Conservation (phyloP, 305 asterid genomes). For the Fraxinus albicans region DNA sequence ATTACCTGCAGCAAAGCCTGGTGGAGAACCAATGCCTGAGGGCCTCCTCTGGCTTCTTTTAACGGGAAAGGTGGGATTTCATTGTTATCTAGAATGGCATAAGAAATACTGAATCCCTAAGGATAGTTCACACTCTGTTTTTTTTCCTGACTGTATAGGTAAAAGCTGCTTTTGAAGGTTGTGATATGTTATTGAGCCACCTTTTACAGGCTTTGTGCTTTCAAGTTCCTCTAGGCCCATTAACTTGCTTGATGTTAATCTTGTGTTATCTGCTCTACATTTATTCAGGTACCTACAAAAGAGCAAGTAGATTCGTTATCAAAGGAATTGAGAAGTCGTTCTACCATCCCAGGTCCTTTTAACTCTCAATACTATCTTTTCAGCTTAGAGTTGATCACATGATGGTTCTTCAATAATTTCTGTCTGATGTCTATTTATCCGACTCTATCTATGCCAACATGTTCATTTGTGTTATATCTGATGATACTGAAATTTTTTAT, state of each 20-base stretch:
- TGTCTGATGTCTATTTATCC: background rate
- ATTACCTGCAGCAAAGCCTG: constrained; percentile 84
- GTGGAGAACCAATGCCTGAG: constrained; percentile 97
- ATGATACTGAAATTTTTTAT: background rate
- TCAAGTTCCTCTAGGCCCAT: constrained; percentile 1
- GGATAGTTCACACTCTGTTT: background rate
- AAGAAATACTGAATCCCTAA: background rate
- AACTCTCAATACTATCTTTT: background rate
- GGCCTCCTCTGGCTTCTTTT: constrained; percentile 99
- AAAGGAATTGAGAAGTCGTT: constrained; percentile 65
- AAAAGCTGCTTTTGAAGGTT: background rate
- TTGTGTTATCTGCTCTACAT: background rate
- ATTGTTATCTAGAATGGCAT: background rate
- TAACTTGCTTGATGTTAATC: background rate
- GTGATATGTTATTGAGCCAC: background rate
- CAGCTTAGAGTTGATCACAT: constrained; percentile 16
- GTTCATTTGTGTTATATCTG: background rate
- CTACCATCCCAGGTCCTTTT: constrained; percentile 59
- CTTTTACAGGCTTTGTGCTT: background rate
- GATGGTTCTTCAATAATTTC: constrained; percentile 4
- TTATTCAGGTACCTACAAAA: constrained; percentile 65
- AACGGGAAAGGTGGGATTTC: constrained; percentile 73
- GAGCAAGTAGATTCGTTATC: constrained; percentile 68
- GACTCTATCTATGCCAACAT: background rate
- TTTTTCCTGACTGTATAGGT: background rate